These are phyloP conservation scores for Adansonia rubrostipa DNA, from an alignment of 441 rosid species.

Conservation along the genomic window DNA sequence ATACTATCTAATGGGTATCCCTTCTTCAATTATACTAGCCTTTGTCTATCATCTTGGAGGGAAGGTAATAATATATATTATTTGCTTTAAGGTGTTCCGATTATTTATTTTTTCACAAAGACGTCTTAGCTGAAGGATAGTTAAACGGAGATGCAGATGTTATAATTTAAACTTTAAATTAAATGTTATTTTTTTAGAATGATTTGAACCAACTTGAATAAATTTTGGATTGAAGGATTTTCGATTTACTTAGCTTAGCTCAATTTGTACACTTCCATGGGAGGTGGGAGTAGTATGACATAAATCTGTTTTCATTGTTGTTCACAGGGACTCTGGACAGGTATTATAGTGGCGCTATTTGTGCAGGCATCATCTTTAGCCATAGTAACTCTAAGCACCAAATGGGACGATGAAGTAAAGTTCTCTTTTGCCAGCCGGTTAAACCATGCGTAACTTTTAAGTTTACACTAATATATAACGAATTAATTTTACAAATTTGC, in stretches of 20 bases:
- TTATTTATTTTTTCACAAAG: no score
- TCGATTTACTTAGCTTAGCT: no score
- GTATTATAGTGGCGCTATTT: slow-evolving; percentile 40
- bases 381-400: slow-evolving; percentile 33
- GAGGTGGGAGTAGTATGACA: not conserved
- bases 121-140: no score
- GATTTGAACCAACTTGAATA: no score
- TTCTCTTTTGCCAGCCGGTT: not conserved
- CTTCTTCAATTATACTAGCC: slow-evolving; percentile 47
- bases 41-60: slow-evolving; percentile 50
- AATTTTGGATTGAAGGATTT: no score
- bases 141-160: no score
- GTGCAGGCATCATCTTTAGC: slow-evolving; percentile 35
- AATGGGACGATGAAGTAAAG: slow-evolving; percentile 43
- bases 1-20: slow-evolving; percentile 57
- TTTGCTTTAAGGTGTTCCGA: no score
- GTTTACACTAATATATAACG: no score
- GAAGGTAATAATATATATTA: slow-evolving; percentile 48
- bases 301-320: not conserved
- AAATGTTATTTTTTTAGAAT: no score
- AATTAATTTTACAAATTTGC: no score
- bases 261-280: slow-evolving; percentile 30
- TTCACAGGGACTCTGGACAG: slow-evolving; percentile 48
- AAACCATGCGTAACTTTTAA: not conserved
- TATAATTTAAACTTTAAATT: no score